These are phyloP conservation scores for Ceratobasidium sp. DNA, from an alignment of 1,284 basidiomycete species.

Conservation along the genomic window DNA sequence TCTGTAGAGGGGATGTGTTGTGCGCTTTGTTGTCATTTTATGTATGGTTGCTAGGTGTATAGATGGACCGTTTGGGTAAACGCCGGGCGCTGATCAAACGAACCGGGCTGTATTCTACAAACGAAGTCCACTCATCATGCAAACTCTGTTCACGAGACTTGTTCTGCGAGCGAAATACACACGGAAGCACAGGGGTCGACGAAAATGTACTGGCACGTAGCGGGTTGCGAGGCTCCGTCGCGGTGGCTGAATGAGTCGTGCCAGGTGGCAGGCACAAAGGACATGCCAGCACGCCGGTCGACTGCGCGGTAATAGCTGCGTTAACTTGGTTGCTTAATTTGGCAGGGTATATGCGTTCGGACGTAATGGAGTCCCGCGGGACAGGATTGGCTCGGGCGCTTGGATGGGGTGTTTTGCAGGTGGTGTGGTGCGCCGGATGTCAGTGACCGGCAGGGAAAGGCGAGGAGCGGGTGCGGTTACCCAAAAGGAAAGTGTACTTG, in stretches of 20 bases:
- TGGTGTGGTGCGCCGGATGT: neutral
- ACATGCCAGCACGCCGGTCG: slow-evolving; percentile 17
- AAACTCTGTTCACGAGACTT: no score
- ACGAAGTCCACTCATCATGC: no score
- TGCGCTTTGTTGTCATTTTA: neutral
- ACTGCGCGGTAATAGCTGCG: slow-evolving; percentile 17
- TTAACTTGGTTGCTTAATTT: neutral
- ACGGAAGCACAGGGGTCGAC: neutral
- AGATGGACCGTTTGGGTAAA: no score
- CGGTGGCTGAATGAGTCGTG: neutral
- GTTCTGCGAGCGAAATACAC: no score
- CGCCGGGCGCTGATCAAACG: no score
- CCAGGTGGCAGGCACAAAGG: slow-evolving; percentile 23
- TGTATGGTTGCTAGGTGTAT: neutral
- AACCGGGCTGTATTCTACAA: no score
- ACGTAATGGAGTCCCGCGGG: slow-evolving; percentile 14
- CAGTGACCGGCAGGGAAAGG: neutral
- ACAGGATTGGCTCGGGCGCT: neutral
- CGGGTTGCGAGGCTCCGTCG: slow-evolving; percentile 12
- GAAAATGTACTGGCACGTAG: neutral
- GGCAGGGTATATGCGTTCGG: slow-evolving; percentile 9
- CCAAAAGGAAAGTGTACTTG: neutral
- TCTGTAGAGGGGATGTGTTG: neutral
- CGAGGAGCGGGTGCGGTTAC: neutral
- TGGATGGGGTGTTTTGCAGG: no score